These are phyloP conservation scores for Exsudoporus frostii DNA, from an alignment of 768 basidiomycete genomes.

Conservation along the genomic window DNA sequence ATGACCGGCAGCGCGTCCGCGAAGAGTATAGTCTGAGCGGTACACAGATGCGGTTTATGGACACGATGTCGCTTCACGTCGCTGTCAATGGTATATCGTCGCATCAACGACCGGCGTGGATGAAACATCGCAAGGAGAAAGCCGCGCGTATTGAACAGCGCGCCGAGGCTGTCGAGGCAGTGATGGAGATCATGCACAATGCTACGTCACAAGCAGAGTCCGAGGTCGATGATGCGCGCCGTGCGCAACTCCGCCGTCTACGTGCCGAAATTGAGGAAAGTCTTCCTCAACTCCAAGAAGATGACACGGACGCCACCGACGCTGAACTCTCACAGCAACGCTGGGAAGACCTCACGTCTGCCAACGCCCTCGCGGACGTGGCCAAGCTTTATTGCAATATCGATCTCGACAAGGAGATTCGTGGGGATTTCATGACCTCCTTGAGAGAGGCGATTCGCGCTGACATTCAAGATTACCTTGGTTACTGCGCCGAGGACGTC, in stretches of 20 bases:
- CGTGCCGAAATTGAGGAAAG: constrained; percentile 40
- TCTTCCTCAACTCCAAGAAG: constrained; percentile 35
- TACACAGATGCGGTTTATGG: constrained; percentile 77
- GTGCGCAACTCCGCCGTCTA: constrained; percentile 39
- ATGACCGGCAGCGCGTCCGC: constrained; percentile 77
- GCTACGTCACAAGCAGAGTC: constrained; percentile 33
- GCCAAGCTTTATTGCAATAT: constrained; percentile 87
- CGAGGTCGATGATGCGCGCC: constrained; percentile 39
- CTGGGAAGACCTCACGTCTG: constrained; percentile 93
- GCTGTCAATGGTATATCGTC: constrained; percentile 94
- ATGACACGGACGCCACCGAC: constrained; percentile 38
- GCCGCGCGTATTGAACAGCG: constrained; percentile 50
- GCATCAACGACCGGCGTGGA: constrained; percentile 92
- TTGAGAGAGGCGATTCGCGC: constrained; percentile 63
- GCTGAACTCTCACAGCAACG: constrained; percentile 49
- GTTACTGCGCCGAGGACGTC: constrained; percentile 87
- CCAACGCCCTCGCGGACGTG: constrained; percentile 90
- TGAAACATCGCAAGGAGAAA: constrained; percentile 75
- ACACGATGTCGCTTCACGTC: constrained; percentile 94
- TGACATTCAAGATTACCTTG: constrained; percentile 68
- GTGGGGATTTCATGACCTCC: constrained; percentile 72
- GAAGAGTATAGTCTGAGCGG: constrained; percentile 78
- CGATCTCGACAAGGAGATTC: constrained; percentile 69
- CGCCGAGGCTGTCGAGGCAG: constrained; percentile 61
- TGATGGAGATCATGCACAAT: constrained; percentile 50